Percentiles rank a stretch among this genome's conserved stretches.
Conservation (phyloP, 345 rosid genomes). For the Euphorbia tirucalli region DNA sequence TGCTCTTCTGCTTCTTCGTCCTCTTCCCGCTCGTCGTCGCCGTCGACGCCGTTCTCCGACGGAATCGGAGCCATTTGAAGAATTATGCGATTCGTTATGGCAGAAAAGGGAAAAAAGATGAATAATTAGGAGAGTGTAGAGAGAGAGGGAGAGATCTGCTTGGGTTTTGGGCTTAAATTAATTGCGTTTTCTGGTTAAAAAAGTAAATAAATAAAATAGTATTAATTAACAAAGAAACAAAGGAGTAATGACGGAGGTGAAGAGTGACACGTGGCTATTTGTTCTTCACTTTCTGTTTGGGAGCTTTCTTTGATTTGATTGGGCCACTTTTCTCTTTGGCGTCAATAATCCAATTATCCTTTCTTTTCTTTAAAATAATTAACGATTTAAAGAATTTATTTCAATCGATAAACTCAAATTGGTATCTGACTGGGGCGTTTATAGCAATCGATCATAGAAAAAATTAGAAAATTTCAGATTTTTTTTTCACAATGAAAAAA, state of each 20-base stretch:
- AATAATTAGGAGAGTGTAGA: neutral
- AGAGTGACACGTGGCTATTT: neutral
- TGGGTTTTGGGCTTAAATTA: neutral
- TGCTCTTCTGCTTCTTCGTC: constrained; percentile 35
- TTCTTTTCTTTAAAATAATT: too few relatives aligned
- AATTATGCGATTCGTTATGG: constrained; percentile 1
- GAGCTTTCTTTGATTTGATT: constrained; percentile 15
- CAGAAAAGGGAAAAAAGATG: neutral
- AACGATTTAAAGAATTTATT: too few relatives aligned
- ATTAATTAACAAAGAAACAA: constrained; percentile 39
- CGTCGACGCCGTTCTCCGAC: constrained; percentile 90
- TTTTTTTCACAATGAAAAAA: too few relatives aligned
- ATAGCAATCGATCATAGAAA: too few relatives aligned
- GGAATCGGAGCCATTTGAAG: constrained; percentile 71
- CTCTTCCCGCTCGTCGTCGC: constrained; percentile 81
- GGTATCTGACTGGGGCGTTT: too few relatives aligned
- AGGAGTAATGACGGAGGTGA: constrained; percentile 9
- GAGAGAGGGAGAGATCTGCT: constrained; percentile 15
- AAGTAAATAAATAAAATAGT: neutral
- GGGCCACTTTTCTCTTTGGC: neutral
- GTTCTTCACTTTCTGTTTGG: neutral
- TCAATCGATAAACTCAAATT: too few relatives aligned
- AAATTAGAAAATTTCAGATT: too few relatives aligned
- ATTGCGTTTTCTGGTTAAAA: neutral
- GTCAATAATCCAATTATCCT: too few relatives aligned